Base-by-base conservation (phyloP, 148 eudicot species). In the Rhododendron ovatum region DNA sequence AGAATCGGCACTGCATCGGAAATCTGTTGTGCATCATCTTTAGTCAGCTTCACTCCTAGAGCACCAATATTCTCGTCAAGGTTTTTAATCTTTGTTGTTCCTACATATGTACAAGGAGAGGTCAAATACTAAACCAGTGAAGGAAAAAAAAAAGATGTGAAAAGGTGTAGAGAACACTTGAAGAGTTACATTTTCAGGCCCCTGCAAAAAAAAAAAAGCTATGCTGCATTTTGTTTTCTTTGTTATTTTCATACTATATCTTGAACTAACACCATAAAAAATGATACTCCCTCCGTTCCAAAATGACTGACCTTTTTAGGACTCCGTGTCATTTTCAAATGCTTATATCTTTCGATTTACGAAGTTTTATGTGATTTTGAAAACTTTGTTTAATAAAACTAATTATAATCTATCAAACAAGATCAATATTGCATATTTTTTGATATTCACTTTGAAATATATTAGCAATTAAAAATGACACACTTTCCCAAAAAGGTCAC, bases 21-120 rank as follows among this genome's bases (percentile, higher is more conserved):
- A 85, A 85, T 88, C 75, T 61, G 85, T 48, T 48, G 17, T 81
- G 77, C n/a, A 1, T 81, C 85, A 43, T 85, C 85, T 37, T 55
- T 3, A 12, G 61, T 85, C 30, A 88, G 89, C 82, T 88, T 88
- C 87, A 88, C 76, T 74, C 74, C 15, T 35, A 85, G 12, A 7
- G 89, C 47, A 30, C 82, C 67, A 61, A 85, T 81, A 39, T 88
- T 88, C 39, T 22, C 78, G 10, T 88, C 87, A 6, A 88, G 89
- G 79, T 85, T 85, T 59, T 81, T 74, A 9, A 85, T 82, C 85
- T 85, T 84, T 5, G 89, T 88, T 24, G 89, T 84, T 75, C 89
- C 87, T 88, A 12, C 81, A 47, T 3, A 45, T 5, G 35, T 4
- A n/a, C 15, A 12, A 45, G 26, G 3, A 20, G 57, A 78, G 33